Conservation (phyloP, 2,329 filamentous ascomycete species). For the Aureobasidium sp. region DNA sequence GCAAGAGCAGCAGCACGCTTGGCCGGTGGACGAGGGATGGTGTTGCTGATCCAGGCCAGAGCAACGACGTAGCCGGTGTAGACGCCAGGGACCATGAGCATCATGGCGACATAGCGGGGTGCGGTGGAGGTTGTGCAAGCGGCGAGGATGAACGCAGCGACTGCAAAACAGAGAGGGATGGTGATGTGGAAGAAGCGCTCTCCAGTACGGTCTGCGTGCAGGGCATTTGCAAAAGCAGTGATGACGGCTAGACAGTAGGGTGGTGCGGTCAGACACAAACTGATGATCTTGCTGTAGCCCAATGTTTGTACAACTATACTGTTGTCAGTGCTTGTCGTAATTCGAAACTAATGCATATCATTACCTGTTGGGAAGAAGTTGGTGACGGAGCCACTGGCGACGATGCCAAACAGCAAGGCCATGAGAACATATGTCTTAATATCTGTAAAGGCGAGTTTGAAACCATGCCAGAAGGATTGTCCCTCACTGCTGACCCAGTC, state of each 20-base stretch:
- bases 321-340: conserved; percentile 9
- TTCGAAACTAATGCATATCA: neutral
- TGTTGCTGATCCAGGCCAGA: conserved; percentile 45
- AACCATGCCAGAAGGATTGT: conserved; percentile 25
- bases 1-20: conserved; percentile 48
- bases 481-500: conserved; percentile 21
- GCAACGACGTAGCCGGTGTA: conserved; percentile 56
- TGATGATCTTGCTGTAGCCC: conserved; percentile 25
- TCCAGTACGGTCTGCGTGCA: conserved; percentile 31
- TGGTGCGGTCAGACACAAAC: conserved; percentile 27
- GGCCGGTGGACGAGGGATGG: conserved; percentile 44
- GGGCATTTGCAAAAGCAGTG: conserved; percentile 27
- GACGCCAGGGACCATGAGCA: conserved; percentile 34
- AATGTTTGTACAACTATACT: conserved; percentile 23
- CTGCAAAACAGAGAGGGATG: conserved; percentile 22
- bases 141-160: conserved; percentile 25
- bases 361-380: conserved; percentile 25
- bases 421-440: conserved; percentile 28
- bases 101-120: conserved; percentile 27
- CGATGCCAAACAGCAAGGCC: conserved; percentile 29
- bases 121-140: conserved; percentile 22
- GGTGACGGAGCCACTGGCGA: conserved; percentile 25
- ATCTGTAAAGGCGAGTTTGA: conserved; percentile 25
- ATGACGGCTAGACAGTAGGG: conserved; percentile 29
- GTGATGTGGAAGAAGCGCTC: conserved; percentile 34